Percentiles rank a stretch among this genome's conserved stretches.
Conservation (phyloP, 164 flowering plant species). For the Houttuynia cordata region DNA sequence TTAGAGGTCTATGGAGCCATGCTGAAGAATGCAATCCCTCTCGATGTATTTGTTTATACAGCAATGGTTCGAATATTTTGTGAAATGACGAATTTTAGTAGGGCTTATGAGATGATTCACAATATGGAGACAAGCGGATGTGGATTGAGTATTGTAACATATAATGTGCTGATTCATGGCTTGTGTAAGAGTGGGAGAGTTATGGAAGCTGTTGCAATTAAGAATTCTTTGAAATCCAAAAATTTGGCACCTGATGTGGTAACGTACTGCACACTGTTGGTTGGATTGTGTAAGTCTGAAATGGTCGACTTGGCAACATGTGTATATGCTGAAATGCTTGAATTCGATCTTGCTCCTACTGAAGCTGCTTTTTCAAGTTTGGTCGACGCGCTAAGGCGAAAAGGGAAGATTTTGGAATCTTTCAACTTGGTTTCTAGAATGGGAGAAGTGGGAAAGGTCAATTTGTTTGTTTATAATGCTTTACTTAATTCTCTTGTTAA, state of each 20-base stretch:
- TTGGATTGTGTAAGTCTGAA: slow-evolving; percentile 52
- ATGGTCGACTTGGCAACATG: slow-evolving; percentile 29
- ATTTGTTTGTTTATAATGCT: slow-evolving; percentile 64
- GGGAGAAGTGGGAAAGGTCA: slow-evolving; percentile 28
- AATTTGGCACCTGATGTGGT: slow-evolving; percentile 58
- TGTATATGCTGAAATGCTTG: slow-evolving; percentile 60
- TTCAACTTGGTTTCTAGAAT: slow-evolving; percentile 39
- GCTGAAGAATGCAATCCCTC: slow-evolving; percentile 22
- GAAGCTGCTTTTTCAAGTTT: slow-evolving; percentile 55
- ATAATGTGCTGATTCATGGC: slow-evolving; percentile 70
- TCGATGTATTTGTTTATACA: slow-evolving; percentile 45
- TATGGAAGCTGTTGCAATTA: slow-evolving; percentile 56
- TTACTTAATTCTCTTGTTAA: slow-evolving; percentile 64
- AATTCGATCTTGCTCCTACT: slow-evolving; percentile 53
- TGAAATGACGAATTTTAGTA: slow-evolving; percentile 45
- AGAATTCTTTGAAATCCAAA: slow-evolving; percentile 31
- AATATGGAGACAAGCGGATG: slow-evolving; percentile 37
- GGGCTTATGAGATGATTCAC: slow-evolving; percentile 35
- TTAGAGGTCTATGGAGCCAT: slow-evolving; percentile 41
- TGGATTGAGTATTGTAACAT: slow-evolving; percentile 38
- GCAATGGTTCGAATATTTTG: slow-evolving; percentile 52
- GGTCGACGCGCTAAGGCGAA: slow-evolving; percentile 62
- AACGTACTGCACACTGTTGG: slow-evolving; percentile 61
- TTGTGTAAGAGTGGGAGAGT: slow-evolving; percentile 48
- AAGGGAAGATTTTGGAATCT: slow-evolving; percentile 43